A percentile compares a stretch with the other conserved stretches of the same genome.
phyloP scores from a whole-genome alignment of 768 basidiomycete species.

The Leccinum subtestaceum region DNA sequence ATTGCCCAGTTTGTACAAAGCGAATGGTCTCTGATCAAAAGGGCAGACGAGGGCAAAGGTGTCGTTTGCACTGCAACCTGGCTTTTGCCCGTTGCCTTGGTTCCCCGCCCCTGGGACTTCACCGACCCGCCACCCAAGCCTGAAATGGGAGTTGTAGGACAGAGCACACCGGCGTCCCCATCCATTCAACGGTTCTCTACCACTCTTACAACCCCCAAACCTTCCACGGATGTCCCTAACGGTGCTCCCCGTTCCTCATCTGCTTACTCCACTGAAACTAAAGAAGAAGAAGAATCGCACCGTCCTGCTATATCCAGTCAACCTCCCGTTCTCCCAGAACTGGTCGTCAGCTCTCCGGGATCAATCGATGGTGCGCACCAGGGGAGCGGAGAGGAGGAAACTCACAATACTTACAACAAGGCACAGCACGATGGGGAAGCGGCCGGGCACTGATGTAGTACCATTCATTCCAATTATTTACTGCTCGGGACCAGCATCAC shows the following conservation, averaged over 20 bases:
- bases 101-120: slow-evolving; percentile 81
- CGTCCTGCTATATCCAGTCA: slow-evolving; percentile 27
- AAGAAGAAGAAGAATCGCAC: slow-evolving; percentile 23
- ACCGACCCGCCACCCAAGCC: slow-evolving; percentile 40
- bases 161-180: slow-evolving; percentile 22
- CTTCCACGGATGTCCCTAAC: slow-evolving; percentile 24
- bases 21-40: slow-evolving; percentile 65
- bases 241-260: slow-evolving; percentile 26
- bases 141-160: slow-evolving; percentile 12
- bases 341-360: slow-evolving; percentile 34
- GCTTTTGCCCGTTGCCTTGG: slow-evolving; percentile 78
- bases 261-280: slow-evolving; percentile 30
- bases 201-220: slow-evolving; percentile 27
- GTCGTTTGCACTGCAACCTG: slow-evolving; percentile 92
- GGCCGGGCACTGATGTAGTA: slow-evolving; percentile 15
- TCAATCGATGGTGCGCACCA: slow-evolving; percentile 30
- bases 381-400: slow-evolving; percentile 15
- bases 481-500: background rate
- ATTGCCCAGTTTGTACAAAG: slow-evolving; percentile 75
- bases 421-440: slow-evolving; percentile 24
- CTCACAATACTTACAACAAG: slow-evolving; percentile 15
- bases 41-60: slow-evolving; percentile 65
- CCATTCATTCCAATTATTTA: background rate
- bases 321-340: slow-evolving; percentile 33
- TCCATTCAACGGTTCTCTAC: slow-evolving; percentile 24